Evolutionary conservation across 306 rosid genomes (phyloP), one percentile per base, ranked within the genome.

Genomic region (Cucumis melo): DNA sequence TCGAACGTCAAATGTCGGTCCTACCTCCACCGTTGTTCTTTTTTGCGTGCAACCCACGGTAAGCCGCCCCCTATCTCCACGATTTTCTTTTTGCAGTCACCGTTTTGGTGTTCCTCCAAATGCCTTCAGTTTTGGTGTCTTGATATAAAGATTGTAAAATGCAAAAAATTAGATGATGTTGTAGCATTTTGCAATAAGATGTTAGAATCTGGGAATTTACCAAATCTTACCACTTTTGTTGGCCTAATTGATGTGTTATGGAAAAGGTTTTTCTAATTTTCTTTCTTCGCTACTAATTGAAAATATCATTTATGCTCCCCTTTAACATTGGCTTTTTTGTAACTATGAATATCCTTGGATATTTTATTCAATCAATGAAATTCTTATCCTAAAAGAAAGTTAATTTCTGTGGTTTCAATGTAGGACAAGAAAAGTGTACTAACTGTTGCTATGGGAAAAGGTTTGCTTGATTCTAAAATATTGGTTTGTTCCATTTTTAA

Each of bases 171-270:
- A 39, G 86, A 89, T 41, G 91, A 90, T 58, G 89, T 91, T 29
- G 54, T 81, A 58, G 91, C 77, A 66, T 89, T 94, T 72, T 91
- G 97, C 24, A n/a, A 85, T 3, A 96, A 94, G 82, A 94, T 94
- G 98, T 77, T 94, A 83, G 89, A 90, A 75, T 87, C 89, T 7
- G 93, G 97, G 68, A 87, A 90, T 77, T 89, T 91, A 38, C 96
- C 92, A 34, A 91, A 94, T 78, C 87, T 86, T 20, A n/a, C 79
- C 11, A 88, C 98, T 75, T 91, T 94, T 56, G 89, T 94, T 8
- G 91, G 89, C 65, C 54, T 91, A 72, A 84, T 90, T 63, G 89
- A 88, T 58, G 79, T 82, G 81, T 62, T 89, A 79, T 91, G 96
- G n/a, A n/a, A n/a, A n/a, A n/a, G n/a, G n/a, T n/a, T n/a, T n/a